phyloP scores from a whole-genome alignment of 495 filamentous ascomycete species.

The Aspergillus nanangensis region DNA sequence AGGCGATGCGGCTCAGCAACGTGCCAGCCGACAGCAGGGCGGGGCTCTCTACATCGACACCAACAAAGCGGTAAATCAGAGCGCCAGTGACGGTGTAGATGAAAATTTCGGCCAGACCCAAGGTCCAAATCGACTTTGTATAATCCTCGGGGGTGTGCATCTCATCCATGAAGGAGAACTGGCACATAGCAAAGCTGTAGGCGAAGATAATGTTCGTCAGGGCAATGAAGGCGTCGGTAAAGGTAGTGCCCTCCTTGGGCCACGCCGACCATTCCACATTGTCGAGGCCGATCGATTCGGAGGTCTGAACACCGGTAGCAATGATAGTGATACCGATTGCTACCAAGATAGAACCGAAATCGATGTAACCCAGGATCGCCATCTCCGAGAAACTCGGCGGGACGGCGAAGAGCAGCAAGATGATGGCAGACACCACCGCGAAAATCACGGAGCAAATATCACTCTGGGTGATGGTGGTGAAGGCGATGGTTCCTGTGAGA shows the following conservation, averaged over 20 bases:
- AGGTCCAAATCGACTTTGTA: conserved; percentile 54
- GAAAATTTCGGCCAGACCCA: conserved; percentile 55
- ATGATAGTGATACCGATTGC: conserved; percentile 68
- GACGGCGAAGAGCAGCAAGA: conserved; percentile 56
- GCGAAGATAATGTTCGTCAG: conserved; percentile 70
- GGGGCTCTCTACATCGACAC: conserved; percentile 58
- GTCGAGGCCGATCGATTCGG: conserved; percentile 22
- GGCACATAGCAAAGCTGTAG: conserved; percentile 58
- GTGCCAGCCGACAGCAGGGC: conserved; percentile 58
- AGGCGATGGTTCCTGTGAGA: conserved; percentile 64
- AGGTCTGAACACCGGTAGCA: conserved; percentile 46
- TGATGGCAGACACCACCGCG: conserved; percentile 53
- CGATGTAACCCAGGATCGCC: conserved; percentile 56
- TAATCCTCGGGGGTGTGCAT: conserved; percentile 64
- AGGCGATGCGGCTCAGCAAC: conserved; percentile 61
- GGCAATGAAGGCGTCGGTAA: conserved; percentile 48
- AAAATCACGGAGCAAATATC: conserved; percentile 59
- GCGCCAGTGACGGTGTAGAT: conserved; percentile 65
- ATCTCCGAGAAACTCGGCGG: conserved; percentile 49
- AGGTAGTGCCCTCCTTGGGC: conserved; percentile 28
- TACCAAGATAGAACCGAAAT: conserved; percentile 57
- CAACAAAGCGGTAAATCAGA: conserved; percentile 65
- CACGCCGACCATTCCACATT: conserved; percentile 35
- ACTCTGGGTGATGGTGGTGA: conserved; percentile 57
- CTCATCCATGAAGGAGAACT: conserved; percentile 70